Base-by-base conservation (phyloP, 2,329 filamentous ascomycete genomes). In the Xylariaceae sp. region DNA sequence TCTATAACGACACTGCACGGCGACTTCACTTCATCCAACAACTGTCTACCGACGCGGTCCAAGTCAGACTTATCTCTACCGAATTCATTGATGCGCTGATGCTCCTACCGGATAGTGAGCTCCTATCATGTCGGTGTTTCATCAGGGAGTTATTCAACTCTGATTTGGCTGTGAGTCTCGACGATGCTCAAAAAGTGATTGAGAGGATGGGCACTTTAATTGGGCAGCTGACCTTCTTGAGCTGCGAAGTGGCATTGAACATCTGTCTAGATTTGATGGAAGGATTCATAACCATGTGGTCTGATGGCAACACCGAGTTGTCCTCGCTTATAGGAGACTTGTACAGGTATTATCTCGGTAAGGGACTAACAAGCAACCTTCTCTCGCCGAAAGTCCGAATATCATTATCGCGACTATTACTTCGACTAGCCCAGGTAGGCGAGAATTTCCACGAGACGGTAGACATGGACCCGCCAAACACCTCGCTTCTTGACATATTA, bases 261-360 rank as follows among this genome's bases (percentile, higher is more conserved):
- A 74, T 85, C 19, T 86, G 84, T 59, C 76, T 95, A 29, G 81
- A 86, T 46, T 73, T 88, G 52, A 79, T 96, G 67, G 74, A 80
- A 50, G 81, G 80, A 37, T 77, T 89, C 50, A 79, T 83, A 40
- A 70, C 73, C 9, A 73, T 82, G 40, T 94, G 89, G 89, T 72
- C 77, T 1, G 76, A 81, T 27, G 76, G 80, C 41, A 74, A 76
- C 27, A 78, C 80, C 35, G 75, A 83, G 1, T 74, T 96, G 2
- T 79, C 78, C n/a, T 79, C 81, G 2, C 77, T 80, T 41, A 88
- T 86, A 3, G 80, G 84, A 26, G 86, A 95, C 57, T 73, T 96
- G 26, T 97, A 97, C 69, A 73, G 80, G 44, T 89, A 90, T 74
- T 86, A 94, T 60, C 79, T 91, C 46, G 81, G 82, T 51, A 78